Base-by-base conservation (phyloP, 345 rosid genomes). In the Balakata baccata region DNA sequence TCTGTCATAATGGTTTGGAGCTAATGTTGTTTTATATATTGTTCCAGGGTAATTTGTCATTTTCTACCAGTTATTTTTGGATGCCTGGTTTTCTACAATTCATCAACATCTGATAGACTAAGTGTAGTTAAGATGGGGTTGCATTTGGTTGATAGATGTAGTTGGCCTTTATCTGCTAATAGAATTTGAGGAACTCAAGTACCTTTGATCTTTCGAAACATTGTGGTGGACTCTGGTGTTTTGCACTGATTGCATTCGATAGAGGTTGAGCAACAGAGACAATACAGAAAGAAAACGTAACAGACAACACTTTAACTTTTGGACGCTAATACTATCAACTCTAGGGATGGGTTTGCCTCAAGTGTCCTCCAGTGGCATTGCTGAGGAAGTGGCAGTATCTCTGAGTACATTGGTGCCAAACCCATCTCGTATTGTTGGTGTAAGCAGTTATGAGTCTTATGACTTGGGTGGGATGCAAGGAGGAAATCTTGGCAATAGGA, bases 391-490 rank as follows among this genome's bases (percentile, higher is more conserved):
- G 25, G 75, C 75, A 58, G 64, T 63, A n/a, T 66, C 71, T 53
- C 8, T 76, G 51, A 71, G 67, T 58, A 65, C 75, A 13, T 70
- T 70, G 43, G 66, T 71, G 22, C 75, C 66, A 56, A 56, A 50
- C 64, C 70, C 71, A 9, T 41, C 71, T 0, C 51, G 16, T 4
- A 34, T 70, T 64, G 61, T 38, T 70, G 75, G 70, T 9, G 17
- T 76, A 58, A 64, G 75, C 11, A 49, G 47, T 67, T 78, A 80
- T 56, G 83, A 47, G 59, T 72, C 73, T 67, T 78, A 80, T 56
- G 83, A 47, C 64, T 72, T 75, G 79, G 76, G 71, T 77, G 61
- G 75, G 61, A 74, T 69, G 51, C 77, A 77, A 60, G 79, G 73
- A 39, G 69, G 80, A 52, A 64, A 66, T 50, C 72, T 46, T 81